A percentile compares a stretch with the other conserved stretches of the same genome.
These are phyloP conservation scores for Didymella sp. DNA, from an alignment of 2,329 filamentous ascomycete genomes.

Conservation along the genomic window DNA sequence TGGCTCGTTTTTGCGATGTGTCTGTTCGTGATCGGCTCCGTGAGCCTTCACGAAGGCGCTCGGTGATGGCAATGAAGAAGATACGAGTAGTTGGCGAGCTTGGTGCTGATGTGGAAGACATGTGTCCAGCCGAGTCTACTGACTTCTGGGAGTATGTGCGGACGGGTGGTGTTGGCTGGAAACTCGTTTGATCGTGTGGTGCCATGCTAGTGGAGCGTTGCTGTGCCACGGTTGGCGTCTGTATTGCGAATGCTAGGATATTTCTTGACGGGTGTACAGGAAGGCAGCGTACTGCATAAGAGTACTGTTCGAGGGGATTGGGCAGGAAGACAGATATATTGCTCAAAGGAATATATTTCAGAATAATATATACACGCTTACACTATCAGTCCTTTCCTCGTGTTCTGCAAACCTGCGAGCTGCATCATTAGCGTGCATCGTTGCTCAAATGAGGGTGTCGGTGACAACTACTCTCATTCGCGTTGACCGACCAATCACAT, in stretches of 20 bases:
- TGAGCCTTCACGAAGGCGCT: conserved; percentile 44
- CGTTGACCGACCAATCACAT: conserved; percentile 22
- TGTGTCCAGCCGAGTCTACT: conserved; percentile 32
- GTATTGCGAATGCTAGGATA: neutral
- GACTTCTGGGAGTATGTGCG: conserved; percentile 43
- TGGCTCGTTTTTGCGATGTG: conserved; percentile 36
- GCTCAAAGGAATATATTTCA: conserved; percentile 31
- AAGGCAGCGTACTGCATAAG: conserved; percentile 12
- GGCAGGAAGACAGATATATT: conserved; percentile 33
- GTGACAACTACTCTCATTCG: conserved; percentile 17
- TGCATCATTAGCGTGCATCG: conserved; percentile 8
- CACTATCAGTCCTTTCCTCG: conserved; percentile 15
- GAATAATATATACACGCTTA: conserved; percentile 28
- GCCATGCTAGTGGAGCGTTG: conserved; percentile 26
- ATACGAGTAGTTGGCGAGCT: conserved; percentile 39
- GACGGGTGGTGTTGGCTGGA: conserved; percentile 41
- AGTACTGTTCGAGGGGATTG: conserved; percentile 15
- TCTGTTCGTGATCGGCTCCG: conserved; percentile 41
- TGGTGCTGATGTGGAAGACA: conserved; percentile 32
- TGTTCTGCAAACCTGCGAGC: conserved; percentile 21
- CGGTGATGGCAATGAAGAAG: conserved; percentile 48
- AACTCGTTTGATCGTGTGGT: conserved; percentile 30
- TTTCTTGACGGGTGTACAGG: neutral
- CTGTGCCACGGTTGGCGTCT: neutral
- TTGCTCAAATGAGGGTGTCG: conserved; percentile 20